Base-by-base conservation (phyloP, 495 filamentous ascomycete species). In the Lophiotrema nucula region DNA sequence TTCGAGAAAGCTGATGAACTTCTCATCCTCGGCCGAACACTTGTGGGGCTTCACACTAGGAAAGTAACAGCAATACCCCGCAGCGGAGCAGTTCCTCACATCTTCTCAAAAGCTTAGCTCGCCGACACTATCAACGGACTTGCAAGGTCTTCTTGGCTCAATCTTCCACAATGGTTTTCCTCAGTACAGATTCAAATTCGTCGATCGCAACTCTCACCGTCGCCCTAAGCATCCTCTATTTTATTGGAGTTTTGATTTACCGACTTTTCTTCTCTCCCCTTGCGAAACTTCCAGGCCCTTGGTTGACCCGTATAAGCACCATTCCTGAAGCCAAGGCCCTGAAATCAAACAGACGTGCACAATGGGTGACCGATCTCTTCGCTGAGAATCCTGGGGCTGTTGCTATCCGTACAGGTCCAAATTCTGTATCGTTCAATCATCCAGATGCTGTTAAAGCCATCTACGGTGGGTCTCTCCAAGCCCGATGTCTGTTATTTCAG, bases 371-470 rank as follows among this genome's bases (percentile, higher is more conserved):
- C 13, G 37, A 48, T 22, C 51, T 64, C 0, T 64, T 64, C 39
- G 44, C 53, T 11, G 42, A 52, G 45, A 37, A 60, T 22, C 61
- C 61, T 5, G 61, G 51, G 13, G 42, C 61, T 6, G 61, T 60
- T 10, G 57, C 56, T 1, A 55, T 65, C 15, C 33, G 62, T 2
- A 65, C 62, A 8, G 56, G 51, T 21, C 62, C 62, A 25, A 56
- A 33, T 24, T 56, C 56, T 0, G 57, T 65, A 2, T 65, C 62
- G 3, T 65, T 60, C 62, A 65, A 60, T 24, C 28, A 54, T 42
- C 56, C 62, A n/a, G 62, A 65, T 41, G 62, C 62, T 16, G 35
- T 65, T 25, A 60, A 60, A 38, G 57, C 56, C 15, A 65, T 65
- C 8, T 60, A 65, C 31, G 62, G 62, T 56, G 44, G 2, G 22